Base-by-base conservation (phyloP, 2,329 filamentous ascomycete genomes). In the Aotearoamyces nothofagi region DNA sequence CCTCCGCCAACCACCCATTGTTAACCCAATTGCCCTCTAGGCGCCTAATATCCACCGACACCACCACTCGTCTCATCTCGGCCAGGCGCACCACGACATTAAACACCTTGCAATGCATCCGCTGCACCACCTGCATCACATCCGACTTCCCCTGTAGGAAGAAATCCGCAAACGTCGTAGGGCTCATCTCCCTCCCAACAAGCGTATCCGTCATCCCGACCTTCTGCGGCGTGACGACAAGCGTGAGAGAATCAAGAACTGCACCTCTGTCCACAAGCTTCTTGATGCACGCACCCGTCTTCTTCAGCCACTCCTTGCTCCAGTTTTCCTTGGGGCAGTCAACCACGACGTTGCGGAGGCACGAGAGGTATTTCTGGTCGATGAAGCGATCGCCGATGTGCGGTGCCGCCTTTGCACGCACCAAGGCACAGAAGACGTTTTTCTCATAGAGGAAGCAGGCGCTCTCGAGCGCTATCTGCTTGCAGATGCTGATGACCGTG, bases 121-220 rank as follows among this genome's bases (percentile, higher is more conserved):
- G 31, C 5, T 19, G 28, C 9, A 47, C 26, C 12, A 34, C 32
- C 10, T 9, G 26, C 37, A 47, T 40, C 7, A 47, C 19, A 3
- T 16, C 17, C 8, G 41, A 35, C n/a, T n/a, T n/a, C 4, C 22
- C 17, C 6, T 31, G 24, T 26, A 30, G 36, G 3, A 47, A 31
- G 23, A 45, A 46, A 29, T 45, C 38, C 1, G 40, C 34, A 20
- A 46, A 49, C 4, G 34, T 37, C 9, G 38, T 27, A 3, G 35
- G 32, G 19, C 32, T 26, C 5, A 5, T 5, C 9, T 46, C 31
- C 12, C 27, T 6, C 7, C 38, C 39, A 1, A 35, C 4, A 4
- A 33, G 34, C 1, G 33, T 37, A 8, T 34, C 36, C 4, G 34
- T 33, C 14, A 36, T 24, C 2, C 27, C 32, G 10, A 38, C 26